phyloP scores from a whole-genome alignment of 257 asterid genomes.

The Lycium ferocissimum region DNA sequence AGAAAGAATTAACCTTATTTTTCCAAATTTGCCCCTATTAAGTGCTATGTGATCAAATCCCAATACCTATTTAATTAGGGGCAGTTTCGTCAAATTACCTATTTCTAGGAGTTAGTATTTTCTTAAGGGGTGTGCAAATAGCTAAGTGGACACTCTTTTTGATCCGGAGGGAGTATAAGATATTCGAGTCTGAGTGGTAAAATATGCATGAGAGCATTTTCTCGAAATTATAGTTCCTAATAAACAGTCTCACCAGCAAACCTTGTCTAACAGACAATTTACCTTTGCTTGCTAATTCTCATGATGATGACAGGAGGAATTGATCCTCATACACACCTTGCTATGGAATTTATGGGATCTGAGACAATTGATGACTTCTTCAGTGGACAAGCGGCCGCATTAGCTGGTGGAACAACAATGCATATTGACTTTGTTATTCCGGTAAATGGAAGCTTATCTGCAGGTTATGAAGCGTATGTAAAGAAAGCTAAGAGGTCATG shows the following conservation, averaged over 20 bases:
- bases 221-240: background rate
- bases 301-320: slow-evolving; percentile 76
- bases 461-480: slow-evolving; percentile 76
- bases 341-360: slow-evolving; percentile 94
- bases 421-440: slow-evolving; percentile 97
- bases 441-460: slow-evolving; percentile 80
- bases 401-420: slow-evolving; percentile 99
- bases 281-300: background rate
- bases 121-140: too few relatives aligned
- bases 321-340: slow-evolving; percentile 98
- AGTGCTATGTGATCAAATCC: too few relatives aligned
- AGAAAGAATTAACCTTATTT: too few relatives aligned
- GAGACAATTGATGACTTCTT: slow-evolving; percentile 85
- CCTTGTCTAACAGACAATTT: background rate
- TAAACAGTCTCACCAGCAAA: slow-evolving; percentile 10
- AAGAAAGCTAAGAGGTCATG: slow-evolving; percentile 79
- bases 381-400: slow-evolving; percentile 97
- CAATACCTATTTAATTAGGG: too few relatives aligned
- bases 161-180: background rate
- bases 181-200: background rate
- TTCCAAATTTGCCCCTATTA: too few relatives aligned
- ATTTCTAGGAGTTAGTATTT: too few relatives aligned
- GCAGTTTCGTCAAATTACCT: too few relatives aligned
- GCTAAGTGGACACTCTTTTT: too few relatives aligned
- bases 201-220: slow-evolving; percentile 2